phyloP scores from a whole-genome alignment of 208 protist genomes.

The Wallacemonas sp. region DNA sequence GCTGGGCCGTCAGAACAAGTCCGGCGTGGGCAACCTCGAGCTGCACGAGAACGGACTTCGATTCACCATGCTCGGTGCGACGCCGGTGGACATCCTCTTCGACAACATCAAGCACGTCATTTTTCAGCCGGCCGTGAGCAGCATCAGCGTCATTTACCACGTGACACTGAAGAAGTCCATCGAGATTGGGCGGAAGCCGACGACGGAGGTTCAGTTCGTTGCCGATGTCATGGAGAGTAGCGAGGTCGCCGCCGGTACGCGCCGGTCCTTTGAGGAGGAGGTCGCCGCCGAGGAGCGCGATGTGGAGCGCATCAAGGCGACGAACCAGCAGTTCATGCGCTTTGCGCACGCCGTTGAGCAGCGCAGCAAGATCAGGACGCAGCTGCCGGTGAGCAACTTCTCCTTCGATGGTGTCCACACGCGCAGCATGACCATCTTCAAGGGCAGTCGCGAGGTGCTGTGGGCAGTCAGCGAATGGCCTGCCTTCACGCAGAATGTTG shows the following conservation, averaged over 20 bases:
- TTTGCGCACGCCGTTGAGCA: constrained; percentile 77
- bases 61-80: constrained; percentile 85
- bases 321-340: constrained; percentile 85
- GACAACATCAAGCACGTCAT: constrained; percentile 98
- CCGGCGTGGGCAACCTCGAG: constrained; percentile 89
- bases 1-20: constrained; percentile 78
- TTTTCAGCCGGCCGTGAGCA: constrained; percentile 95
- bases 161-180: constrained; percentile 96
- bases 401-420: constrained; percentile 84
- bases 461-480: constrained; percentile 89
- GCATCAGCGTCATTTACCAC: constrained; percentile 95
- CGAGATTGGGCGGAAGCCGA: constrained; percentile 97
- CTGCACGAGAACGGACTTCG: constrained; percentile 96
- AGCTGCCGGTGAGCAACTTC: constrained; percentile 82
- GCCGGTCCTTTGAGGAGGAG: constrained; percentile 76
- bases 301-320: constrained; percentile 63
- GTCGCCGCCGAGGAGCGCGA: constrained; percentile 78
- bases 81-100: constrained; percentile 93
- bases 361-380: constrained; percentile 68
- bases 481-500: constrained; percentile 93
- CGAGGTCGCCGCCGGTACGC: constrained; percentile 58
- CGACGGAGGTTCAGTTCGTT: constrained; percentile 96
- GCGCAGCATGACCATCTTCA: constrained; percentile 75
- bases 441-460: constrained; percentile 77
- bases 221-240: constrained; percentile 95